Evolutionary conservation across 805 yeast species (phyloP), one percentile per base, ranked within the genome.

Genomic region (Metschnikowia chrysomelidarum): DNA sequence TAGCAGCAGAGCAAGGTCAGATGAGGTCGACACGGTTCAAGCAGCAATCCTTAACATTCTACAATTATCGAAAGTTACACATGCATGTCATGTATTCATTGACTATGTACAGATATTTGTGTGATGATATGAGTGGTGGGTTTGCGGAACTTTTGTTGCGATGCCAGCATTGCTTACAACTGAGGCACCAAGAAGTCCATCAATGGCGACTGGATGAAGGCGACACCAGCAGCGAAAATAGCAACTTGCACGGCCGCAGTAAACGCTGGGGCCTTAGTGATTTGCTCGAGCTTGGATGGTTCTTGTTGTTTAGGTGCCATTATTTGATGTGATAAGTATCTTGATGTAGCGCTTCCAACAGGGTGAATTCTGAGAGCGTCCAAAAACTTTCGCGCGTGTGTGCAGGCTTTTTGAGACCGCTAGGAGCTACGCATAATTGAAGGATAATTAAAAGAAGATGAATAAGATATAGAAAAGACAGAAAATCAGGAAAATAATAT

Each of bases 181-280:
- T 83, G 91, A 34, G 93, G 93, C 51, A 82, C 88, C 65, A 84
- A 64, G 76, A 81, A 75, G 39, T 83, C 91, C 86, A 82, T 81
- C 53, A 82, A 62, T 49, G 89, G 82, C 30, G 88, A 80, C 66
- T 81, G 87, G 49, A 85, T 76, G 59, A 84, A 76, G 16, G 78
- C 77, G 48, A 82, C 84, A 57, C 93, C 93, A 30, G 83, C 67
- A 39, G 74, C 75, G 53, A 85, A 84, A 43, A 82, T 67, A 24
- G 69, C 71, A 40, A 75, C 76, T 60, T 84, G 83, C 27, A 82
- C 58, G 31, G 76, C 70, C 36, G 82, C 67, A 39, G 87, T 78
- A 67, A 69, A 83, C 11, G 71, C 71, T 43, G 93, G 93, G 29
- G 81, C 62, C 47, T 73, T 71, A 47, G 67, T 78, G 62, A 84